These are phyloP conservation scores for Candida argentea DNA, from an alignment of 805 yeast species.

Conservation along the genomic window DNA sequence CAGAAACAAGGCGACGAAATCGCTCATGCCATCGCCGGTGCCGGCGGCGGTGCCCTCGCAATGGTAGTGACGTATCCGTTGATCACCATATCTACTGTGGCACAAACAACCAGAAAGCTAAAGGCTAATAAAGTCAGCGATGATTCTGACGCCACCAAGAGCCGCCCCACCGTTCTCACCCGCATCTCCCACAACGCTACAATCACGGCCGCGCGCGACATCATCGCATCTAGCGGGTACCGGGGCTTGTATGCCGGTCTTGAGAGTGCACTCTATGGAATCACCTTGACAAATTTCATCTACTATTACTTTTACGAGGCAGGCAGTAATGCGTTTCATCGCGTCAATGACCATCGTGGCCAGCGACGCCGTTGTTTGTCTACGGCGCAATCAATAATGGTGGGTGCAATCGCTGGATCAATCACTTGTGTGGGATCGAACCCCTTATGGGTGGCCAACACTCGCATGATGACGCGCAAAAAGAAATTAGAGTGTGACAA, in stretches of 20 bases:
- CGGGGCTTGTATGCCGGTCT: constrained; percentile 73
- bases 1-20: constrained; percentile 39
- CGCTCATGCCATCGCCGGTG: constrained; percentile 92
- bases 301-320: constrained; percentile 88
- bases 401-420: constrained; percentile 84
- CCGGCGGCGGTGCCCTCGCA: constrained; percentile 84
- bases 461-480: constrained; percentile 66
- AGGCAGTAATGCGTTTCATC: constrained; percentile 38
- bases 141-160: constrained; percentile 5
- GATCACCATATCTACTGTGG: constrained; percentile 76
- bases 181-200: constrained; percentile 10
- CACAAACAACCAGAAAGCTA: constrained; percentile 53
- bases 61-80: constrained; percentile 86
- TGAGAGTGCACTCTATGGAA: constrained; percentile 80
- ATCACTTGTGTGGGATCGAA: constrained; percentile 74
- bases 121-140: constrained; percentile 11
- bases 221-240: constrained; percentile 51
- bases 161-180: constrained; percentile 7
- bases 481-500: constrained; percentile 12
- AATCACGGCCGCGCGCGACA: constrained; percentile 24
- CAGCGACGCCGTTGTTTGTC: constrained; percentile 33
- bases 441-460: constrained; percentile 93
- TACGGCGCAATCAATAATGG: constrained; percentile 57
- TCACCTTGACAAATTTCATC: constrained; percentile 75
- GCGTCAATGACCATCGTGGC: constrained; percentile 15